phyloP scores from a whole-genome alignment of 768 basidiomycete genomes.

The Naganishia antarctica region DNA sequence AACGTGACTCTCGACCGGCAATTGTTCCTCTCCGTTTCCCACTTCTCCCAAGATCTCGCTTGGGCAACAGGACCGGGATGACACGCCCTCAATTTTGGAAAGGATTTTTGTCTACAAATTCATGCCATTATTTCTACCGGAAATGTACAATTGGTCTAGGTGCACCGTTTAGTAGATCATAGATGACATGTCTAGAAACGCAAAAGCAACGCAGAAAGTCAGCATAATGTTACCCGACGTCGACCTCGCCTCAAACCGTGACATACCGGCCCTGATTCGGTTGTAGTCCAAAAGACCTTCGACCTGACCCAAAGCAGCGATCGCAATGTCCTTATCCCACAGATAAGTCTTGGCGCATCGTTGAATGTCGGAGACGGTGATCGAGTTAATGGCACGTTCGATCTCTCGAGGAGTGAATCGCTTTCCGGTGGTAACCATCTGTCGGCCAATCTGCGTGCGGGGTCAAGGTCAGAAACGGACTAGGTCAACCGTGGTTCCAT shows the following conservation, averaged over 20 bases:
- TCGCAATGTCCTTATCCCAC: constrained; percentile 81
- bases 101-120: constrained; percentile 14
- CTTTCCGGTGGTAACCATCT: constrained; percentile 87
- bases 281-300: constrained; percentile 95
- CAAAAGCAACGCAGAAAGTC: background rate
- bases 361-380: constrained; percentile 81
- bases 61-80: background rate
- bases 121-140: constrained; percentile 21
- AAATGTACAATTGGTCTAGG: constrained; percentile 22
- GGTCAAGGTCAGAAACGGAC: background rate
- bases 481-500: background rate
- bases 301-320: constrained; percentile 81
- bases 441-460: constrained; percentile 69
- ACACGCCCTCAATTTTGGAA: background rate
- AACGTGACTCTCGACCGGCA: too few species aligned
- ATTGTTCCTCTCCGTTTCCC: too few species aligned
- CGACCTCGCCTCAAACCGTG: too few species aligned
- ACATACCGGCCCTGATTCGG: constrained; percentile 55
- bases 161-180: constrained; percentile 49
- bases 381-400: constrained; percentile 84
- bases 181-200: constrained; percentile 49
- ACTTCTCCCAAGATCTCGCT: too few species aligned
- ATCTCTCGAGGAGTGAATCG: constrained; percentile 88
- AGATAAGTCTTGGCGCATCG: constrained; percentile 92
- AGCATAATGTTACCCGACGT: background rate